These are phyloP conservation scores for Ramularia collo-cygni DNA, from an alignment of 2,329 filamentous ascomycete species.

Conservation along the genomic window DNA sequence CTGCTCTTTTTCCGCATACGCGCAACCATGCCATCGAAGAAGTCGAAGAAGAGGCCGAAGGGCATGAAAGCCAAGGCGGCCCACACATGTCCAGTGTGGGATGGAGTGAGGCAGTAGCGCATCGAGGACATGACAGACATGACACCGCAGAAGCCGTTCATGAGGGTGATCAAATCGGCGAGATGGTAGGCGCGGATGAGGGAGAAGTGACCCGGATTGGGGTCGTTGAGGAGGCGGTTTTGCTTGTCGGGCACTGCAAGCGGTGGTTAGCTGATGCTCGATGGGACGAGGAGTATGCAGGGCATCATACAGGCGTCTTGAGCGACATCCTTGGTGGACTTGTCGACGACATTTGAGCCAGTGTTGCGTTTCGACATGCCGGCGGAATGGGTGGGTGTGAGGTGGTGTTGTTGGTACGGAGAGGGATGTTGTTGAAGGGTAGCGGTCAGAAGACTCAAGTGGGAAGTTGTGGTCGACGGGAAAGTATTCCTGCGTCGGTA, in stretches of 20 bases:
- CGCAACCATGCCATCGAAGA: slow-evolving; percentile 94
- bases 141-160: slow-evolving; percentile 82
- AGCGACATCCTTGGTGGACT: slow-evolving; percentile 33
- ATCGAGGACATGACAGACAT: slow-evolving; percentile 95
- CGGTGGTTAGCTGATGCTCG: slow-evolving; percentile 3
- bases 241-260: slow-evolving; percentile 63
- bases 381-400: slow-evolving; percentile 2
- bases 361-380: slow-evolving; percentile 59
- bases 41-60: slow-evolving; percentile 93
- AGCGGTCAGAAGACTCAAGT: background rate
- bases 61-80: slow-evolving; percentile 80
- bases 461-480: too few relatives aligned
- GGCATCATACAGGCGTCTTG: slow-evolving; percentile 39
- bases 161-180: slow-evolving; percentile 73
- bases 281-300: background rate
- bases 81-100: slow-evolving; percentile 66
- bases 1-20: slow-evolving; percentile 95
- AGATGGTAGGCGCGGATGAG: slow-evolving; percentile 60
- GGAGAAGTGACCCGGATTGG: slow-evolving; percentile 64
- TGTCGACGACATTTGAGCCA: slow-evolving; percentile 45
- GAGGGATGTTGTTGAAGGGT: background rate
- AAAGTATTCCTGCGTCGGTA: too few relatives aligned
- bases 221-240: slow-evolving; percentile 60
- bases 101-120: slow-evolving; percentile 68
- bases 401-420: slow-evolving; percentile 1